These are phyloP conservation scores for Talaromyces sp. DNA, from an alignment of 2,329 filamentous ascomycete genomes.

Conservation along the genomic window DNA sequence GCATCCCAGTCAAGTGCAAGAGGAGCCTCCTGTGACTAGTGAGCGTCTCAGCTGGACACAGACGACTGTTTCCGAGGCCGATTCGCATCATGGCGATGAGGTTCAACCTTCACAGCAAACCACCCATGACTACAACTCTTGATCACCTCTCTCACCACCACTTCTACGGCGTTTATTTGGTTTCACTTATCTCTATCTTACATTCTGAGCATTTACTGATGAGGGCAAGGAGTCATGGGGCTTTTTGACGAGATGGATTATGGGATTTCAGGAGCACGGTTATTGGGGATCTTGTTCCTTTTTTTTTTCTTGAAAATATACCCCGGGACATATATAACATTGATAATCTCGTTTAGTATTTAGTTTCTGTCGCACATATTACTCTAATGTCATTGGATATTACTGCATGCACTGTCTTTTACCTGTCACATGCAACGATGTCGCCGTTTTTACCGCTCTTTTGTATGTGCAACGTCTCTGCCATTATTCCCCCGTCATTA, in stretches of 20 bases:
- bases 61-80: conserved; percentile 13
- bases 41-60: conserved; percentile 25
- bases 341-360: neutral
- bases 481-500: no score
- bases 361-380: neutral
- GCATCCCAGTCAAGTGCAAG: conserved; percentile 18
- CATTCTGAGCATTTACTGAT: neutral
- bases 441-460: neutral
- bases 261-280: conserved; percentile 4
- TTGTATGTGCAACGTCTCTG: neutral
- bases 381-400: neutral
- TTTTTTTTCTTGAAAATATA: conserved; percentile 7
- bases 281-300: neutral
- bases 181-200: neutral
- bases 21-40: conserved; percentile 5
- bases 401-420: neutral
- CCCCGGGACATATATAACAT: conserved; percentile 5
- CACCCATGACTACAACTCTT: neutral
- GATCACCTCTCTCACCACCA: neutral
- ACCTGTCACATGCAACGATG: neutral
- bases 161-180: neutral
- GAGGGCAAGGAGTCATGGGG: conserved; percentile 8
- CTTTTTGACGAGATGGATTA: neutral
- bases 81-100: neutral
- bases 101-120: neutral